Evolutionary conservation across 73 alveolate genomes (phyloP), one percentile per base, ranked within the genome.

Genomic region (Stentor coeruleus): DNA sequence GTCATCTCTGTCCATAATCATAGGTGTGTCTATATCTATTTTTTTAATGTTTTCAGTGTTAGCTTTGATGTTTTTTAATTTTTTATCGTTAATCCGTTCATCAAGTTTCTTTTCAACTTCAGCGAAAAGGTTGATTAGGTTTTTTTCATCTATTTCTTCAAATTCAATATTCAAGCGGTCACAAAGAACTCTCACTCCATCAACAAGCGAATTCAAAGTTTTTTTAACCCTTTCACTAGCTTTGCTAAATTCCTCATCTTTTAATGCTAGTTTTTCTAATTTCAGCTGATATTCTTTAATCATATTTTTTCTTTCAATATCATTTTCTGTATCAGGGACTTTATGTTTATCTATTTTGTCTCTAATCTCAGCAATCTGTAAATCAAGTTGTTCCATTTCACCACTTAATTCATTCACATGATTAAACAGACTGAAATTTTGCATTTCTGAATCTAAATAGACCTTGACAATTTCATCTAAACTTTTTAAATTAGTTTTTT

Each of bases 361-460:
- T 33, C 37, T 66, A 33, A 66, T 66, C 33, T 66, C 79, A 14
- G 58, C 38, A 2, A 86, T 82, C 38, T 86, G 85, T n/a, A 59
- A 82, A 40, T 86, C 91, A 55, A 86, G 58, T 41, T 82, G 58
- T 33, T 86, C 89, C 74, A 81, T 83, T 39, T 83, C 91, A n/a
- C 31, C 84, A 37, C 84, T 86, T n/a, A 81, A 59, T 59, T 86
- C 91, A 39, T 58, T 42, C 40, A 42, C 88, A 36, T 81, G 81
- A 59, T 81, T 81, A 76, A 59, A 40, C 26, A 38, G n/a, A 73
- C 87, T 82, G 82, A 58, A 87, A 60, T 90, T 90, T 57, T 87
- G 92, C 58, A 74, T 81, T 59, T 90, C 96, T 6, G 96, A 90
- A 38, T 90, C 77, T 38, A 83, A 89, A 59, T 83, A 90, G 37